Conservation (phyloP, 306 rosid species). For the Cucurbita moschata region DNA sequence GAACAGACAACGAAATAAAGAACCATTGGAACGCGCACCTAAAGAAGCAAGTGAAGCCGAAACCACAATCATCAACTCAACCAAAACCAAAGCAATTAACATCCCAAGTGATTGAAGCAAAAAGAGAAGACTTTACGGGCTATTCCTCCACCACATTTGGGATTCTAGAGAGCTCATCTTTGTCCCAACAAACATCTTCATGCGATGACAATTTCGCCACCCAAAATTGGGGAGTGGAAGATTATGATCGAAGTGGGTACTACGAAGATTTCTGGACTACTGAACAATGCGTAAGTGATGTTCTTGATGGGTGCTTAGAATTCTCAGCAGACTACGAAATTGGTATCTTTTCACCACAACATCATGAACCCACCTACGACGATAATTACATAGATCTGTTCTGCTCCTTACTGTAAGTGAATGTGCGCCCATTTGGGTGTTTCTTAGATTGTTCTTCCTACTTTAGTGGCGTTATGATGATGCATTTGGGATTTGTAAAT, state of each 20-base stretch:
- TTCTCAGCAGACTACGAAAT: background rate
- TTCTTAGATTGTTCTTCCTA: background rate
- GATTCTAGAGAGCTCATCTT: conserved; percentile 24
- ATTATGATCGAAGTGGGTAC: background rate
- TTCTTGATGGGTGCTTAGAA: too few relatives aligned
- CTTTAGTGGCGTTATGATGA: background rate
- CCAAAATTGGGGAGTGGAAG: background rate
- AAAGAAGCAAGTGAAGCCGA: conserved; percentile 13
- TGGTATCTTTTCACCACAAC: background rate
- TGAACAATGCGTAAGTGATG: conserved; percentile 7
- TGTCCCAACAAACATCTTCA: conserved; percentile 14
- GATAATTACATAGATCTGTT: background rate
- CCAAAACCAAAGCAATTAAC: background rate
- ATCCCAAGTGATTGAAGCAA: background rate
- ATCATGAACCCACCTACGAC: background rate
- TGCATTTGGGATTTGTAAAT: too few relatives aligned
- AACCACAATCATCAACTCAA: background rate
- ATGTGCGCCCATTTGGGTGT: too few relatives aligned
- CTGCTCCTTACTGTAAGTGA: background rate
- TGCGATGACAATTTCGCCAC: background rate
- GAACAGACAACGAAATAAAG: conserved; percentile 47
- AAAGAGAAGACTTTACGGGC: conserved; percentile 6
- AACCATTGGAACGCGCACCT: conserved; percentile 46
- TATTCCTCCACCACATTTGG: background rate
- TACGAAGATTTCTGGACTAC: conserved; percentile 40